Evolutionary conservation across 441 rosid genomes (phyloP), one percentile per base, ranked within the genome.

Genomic region (Gossypium gossypioides): DNA sequence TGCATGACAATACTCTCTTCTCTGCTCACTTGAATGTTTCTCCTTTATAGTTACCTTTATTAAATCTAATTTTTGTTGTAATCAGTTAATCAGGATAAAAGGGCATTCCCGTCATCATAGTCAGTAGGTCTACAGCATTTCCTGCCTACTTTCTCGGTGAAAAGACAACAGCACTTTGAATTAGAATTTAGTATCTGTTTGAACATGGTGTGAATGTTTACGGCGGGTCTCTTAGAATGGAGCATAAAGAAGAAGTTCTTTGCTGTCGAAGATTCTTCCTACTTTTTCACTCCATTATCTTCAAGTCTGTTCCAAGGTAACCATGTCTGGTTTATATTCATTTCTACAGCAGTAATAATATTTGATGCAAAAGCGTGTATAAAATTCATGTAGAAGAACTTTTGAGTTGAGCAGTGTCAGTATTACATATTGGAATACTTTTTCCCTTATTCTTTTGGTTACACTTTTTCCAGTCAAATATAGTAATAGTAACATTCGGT

Each of bases 61-160:
- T 78, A 21, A 67, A 76, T 65, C 34, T 15, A 22, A 68, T 13
- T 73, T 72, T 68, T 70, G 19, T 54, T 74, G 65, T 82, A 81
- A 78, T 75, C 90, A 88, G 96, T 79, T 88, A 76, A 82, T 83
- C 60, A 88, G 80, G 84, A 85, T 57, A 40, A 86, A 82, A 82
- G 80, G 72, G 74, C 81, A 78, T 76, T 73, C 82, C n/a, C 44
- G 84, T 81, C 84, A 42, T 76, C 81, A 72, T 74, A 79, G 83
- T 77, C 86, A 84, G 79, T 87, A 86, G 80, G 71, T 16, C 34
- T 68, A 19, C 60, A 46, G 56, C 73, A 12, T 68, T 71, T 71
- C 42, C 61, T 74, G 50, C 71, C 48, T 19, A 52, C 27, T 65
- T 57, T 68, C 13, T n/a, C 27, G 55, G 55, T 25, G 62, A 73